phyloP scores from a whole-genome alignment of 164 flowering plant genomes.

The Vitis cinerea region DNA sequence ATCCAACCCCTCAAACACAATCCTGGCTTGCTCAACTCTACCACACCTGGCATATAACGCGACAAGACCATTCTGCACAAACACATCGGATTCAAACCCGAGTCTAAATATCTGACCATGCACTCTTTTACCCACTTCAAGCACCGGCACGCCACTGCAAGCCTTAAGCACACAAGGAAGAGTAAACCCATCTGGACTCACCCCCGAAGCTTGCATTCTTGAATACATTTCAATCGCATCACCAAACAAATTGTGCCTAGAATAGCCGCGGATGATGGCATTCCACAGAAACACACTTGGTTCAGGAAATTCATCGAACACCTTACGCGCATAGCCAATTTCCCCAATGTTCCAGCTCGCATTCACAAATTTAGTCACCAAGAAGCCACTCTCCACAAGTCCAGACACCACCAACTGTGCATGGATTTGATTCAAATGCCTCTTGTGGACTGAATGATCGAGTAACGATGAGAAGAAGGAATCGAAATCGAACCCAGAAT shows the following conservation, averaged over 20 bases:
- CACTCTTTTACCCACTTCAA: slow-evolving; percentile 32
- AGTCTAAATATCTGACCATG: slow-evolving; percentile 48
- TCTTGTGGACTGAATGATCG: slow-evolving; percentile 26
- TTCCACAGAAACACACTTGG: slow-evolving; percentile 77
- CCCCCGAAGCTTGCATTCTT: slow-evolving; percentile 44
- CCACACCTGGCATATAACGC: slow-evolving; percentile 54
- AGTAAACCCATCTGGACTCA: slow-evolving; percentile 49
- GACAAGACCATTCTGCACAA: slow-evolving; percentile 59
- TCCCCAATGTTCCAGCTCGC: slow-evolving; percentile 25
- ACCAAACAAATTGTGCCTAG: slow-evolving; percentile 35
- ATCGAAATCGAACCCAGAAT: slow-evolving; percentile 20
- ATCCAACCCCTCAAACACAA: slow-evolving; percentile 38
- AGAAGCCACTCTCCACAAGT: slow-evolving; percentile 32
- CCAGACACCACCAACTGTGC: slow-evolving; percentile 28
- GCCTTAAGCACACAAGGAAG: slow-evolving; percentile 51
- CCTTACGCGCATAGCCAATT: slow-evolving; percentile 33
- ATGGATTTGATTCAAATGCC: slow-evolving; percentile 40
- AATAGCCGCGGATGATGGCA: slow-evolving; percentile 61
- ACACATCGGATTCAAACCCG: slow-evolving; percentile 43
- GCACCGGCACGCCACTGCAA: slow-evolving; percentile 28
- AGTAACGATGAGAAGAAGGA: slow-evolving; percentile 34
- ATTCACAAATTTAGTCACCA: slow-evolving; percentile 39
- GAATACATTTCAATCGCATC: slow-evolving; percentile 49
- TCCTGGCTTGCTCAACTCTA: slow-evolving; percentile 27
- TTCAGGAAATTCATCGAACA: slow-evolving; percentile 66